Evolutionary conservation across 2,329 filamentous ascomycete species (phyloP), one percentile per base, ranked within the genome.

Genomic region (Pseudodiploospora longispora): DNA sequence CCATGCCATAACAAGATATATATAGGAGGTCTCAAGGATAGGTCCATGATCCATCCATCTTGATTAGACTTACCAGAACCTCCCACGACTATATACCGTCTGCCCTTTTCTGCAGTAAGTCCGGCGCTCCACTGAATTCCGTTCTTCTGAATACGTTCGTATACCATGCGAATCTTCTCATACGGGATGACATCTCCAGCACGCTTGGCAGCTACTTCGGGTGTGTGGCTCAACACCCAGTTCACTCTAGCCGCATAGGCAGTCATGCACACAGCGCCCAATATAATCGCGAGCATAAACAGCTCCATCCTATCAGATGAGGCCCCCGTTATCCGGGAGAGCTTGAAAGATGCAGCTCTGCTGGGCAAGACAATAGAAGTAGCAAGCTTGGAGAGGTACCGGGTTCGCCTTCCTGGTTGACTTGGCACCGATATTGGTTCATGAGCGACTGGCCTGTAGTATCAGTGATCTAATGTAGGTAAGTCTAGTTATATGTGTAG

Each of bases 41-140:
- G 19, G 19, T 19, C 19, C 19, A 19, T 19, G 19, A 19, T 19
- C 19, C 3, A 19, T 19, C 19, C 19, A 19, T 19, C 19, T 19
- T 19, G 19, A 19, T 32, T 27, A 27, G 19, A 59, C 64, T 55
- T 42, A 69, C 68, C 69, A n/a, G 68, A 71, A 9, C 69, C 70
- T 10, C 70, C 69, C 4, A 70, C 67, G 4, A 72, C 59, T 31
- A 73, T 51, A 49, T 72, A 73, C 29, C 68, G 62, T 36, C 70
- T 62, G 9, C 66, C 59, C 39, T 66, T 51, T 44, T 58, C 63
- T 2, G 61, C 65, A 4, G 70, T 70, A 12, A 71, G 49, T 33
- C 62, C 58, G 30, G 60, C 56, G 6, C 50, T 52, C 47, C 65
- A 70, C 43, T 69, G 60, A 19, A 69, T 53, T 1, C 67, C 67